phyloP scores from a whole-genome alignment of 208 protist genomes.

The Strigomonas oncopelti region DNA sequence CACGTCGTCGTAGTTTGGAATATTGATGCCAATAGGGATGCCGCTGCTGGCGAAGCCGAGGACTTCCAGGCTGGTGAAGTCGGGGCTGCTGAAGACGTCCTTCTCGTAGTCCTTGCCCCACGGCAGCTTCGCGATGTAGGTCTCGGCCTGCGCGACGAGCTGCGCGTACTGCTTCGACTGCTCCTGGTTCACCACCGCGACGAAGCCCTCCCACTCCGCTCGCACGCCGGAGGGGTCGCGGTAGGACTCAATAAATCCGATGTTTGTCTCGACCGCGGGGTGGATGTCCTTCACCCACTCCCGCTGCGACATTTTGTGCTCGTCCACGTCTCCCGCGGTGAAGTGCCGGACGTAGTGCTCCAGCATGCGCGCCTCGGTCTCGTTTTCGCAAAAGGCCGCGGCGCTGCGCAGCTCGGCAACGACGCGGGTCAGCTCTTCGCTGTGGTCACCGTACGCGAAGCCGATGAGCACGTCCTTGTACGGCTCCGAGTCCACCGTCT shows the following conservation, averaged over 20 bases:
- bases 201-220: conserved; percentile 91
- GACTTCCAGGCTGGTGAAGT: conserved; percentile 92
- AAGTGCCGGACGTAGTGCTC: conserved; percentile 87
- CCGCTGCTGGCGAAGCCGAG: conserved; percentile 84
- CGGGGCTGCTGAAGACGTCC: conserved; percentile 80
- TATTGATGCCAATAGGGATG: conserved; percentile 89
- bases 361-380: conserved; percentile 83
- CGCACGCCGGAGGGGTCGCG: conserved; percentile 87
- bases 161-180: conserved; percentile 68
- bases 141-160: conserved; percentile 58
- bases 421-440: conserved; percentile 57
- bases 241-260: conserved; percentile 94
- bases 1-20: conserved; percentile 92
- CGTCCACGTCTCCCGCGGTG: conserved; percentile 67
- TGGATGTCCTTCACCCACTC: conserved; percentile 90
- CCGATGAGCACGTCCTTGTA: conserved; percentile 50
- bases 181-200: conserved; percentile 88
- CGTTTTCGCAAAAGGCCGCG: conserved; percentile 58
- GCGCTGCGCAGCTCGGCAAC: conserved; percentile 56
- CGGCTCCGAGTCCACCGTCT: conserved; percentile 31
- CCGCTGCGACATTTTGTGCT: conserved; percentile 83
- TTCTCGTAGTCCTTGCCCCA: conserved; percentile 88
- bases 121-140: conserved; percentile 77
- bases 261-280: conserved; percentile 91
- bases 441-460: conserved; percentile 79